These are phyloP conservation scores for Leccinum fuscescens DNA, from an alignment of 1,284 basidiomycete species.

Conservation along the genomic window DNA sequence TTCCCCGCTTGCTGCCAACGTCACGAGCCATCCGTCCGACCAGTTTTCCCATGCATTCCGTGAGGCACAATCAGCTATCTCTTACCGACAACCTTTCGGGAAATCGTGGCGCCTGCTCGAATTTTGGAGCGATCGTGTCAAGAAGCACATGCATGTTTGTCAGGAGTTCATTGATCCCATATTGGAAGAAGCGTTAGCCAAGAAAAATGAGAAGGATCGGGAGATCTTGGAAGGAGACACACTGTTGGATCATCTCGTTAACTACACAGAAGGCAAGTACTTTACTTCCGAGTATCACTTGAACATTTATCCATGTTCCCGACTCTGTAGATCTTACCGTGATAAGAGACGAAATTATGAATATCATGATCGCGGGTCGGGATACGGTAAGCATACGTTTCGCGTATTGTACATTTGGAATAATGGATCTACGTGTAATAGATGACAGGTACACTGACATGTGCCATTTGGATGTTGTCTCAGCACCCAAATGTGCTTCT, in stretches of 20 bases:
- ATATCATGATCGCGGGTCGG: constrained; percentile 50
- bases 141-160: constrained; percentile 33
- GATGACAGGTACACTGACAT: constrained; percentile 56
- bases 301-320: not conserved
- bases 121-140: constrained; percentile 33
- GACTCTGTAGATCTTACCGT: constrained; percentile 30
- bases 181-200: constrained; percentile 31
- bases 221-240: constrained; percentile 29
- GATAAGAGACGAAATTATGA: constrained; percentile 50
- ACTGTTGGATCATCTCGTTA: constrained; percentile 32
- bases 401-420: not conserved
- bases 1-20: constrained; percentile 11
- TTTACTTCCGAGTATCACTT: not conserved
- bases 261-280: constrained; percentile 28
- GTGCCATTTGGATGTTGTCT: constrained; percentile 53
- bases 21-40: constrained; percentile 28
- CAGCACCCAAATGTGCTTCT: constrained; percentile 46
- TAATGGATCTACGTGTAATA: constrained; percentile 23
- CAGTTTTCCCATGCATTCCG: constrained; percentile 34
- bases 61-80: constrained; percentile 29
- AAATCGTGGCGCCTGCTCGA: constrained; percentile 34
- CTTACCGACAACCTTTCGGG: constrained; percentile 23
- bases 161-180: constrained; percentile 37
- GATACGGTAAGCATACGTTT: constrained; percentile 41
- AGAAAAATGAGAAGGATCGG: constrained; percentile 19